Percentiles rank a stretch among this genome's conserved stretches.
These are phyloP conservation scores for Saksenaea oblongispora DNA, from an alignment of 371 early-diverging fungal species.

Conservation along the genomic window DNA sequence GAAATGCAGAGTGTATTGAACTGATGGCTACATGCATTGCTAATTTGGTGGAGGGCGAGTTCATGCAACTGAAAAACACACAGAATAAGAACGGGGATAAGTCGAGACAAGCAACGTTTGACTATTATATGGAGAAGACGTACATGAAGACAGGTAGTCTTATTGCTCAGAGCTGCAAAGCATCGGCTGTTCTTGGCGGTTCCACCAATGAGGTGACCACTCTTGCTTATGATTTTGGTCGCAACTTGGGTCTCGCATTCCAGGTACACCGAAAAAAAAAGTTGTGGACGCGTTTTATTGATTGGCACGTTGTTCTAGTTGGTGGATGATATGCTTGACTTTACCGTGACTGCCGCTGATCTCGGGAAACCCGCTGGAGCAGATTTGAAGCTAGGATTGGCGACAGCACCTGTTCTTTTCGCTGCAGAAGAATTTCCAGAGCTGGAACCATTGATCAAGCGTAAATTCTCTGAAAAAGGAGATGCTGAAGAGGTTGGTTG, in stretches of 20 bases:
- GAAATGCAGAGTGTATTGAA: constrained; percentile 90
- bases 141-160: constrained; percentile 95
- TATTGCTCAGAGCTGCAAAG: constrained; percentile 91
- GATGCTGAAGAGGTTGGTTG: constrained; percentile 59
- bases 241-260: constrained; percentile 90
- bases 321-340: constrained; percentile 93
- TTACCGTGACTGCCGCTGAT: constrained; percentile 74
- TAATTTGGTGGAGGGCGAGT: constrained; percentile 94
- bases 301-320: constrained; percentile 47
- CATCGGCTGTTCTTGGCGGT: constrained; percentile 86
- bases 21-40: constrained; percentile 91
- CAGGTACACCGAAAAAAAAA: constrained; percentile 59
- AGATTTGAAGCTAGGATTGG: constrained; percentile 83
- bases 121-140: constrained; percentile 92
- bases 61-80: constrained; percentile 91
- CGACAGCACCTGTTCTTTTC: constrained; percentile 93
- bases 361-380: constrained; percentile 92
- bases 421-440: constrained; percentile 90
- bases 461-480: constrained; percentile 74
- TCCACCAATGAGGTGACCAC: constrained; percentile 69
- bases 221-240: constrained; percentile 83
- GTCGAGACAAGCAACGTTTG: constrained; percentile 29
- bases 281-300: background rate
- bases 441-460: constrained; percentile 80
- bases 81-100: constrained; percentile 25